phyloP scores from a whole-genome alignment of 768 basidiomycete species.

The Polyporus arcularius region DNA sequence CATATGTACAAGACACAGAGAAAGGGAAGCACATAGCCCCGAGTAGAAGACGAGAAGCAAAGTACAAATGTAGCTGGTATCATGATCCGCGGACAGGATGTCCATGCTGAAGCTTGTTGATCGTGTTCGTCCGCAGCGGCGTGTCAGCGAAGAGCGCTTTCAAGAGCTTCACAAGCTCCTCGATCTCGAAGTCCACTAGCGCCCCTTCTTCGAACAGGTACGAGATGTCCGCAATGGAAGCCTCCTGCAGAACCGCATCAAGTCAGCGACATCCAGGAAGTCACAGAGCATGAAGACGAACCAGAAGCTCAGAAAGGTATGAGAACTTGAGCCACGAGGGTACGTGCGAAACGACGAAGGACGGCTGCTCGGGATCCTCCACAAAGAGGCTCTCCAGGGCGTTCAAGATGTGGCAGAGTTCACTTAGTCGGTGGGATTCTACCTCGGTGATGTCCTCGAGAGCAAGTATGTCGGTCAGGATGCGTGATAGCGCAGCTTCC shows the following conservation, averaged over 20 bases:
- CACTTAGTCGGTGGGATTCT: constrained; percentile 82
- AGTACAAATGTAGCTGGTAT: not conserved
- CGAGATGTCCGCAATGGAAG: constrained; percentile 87
- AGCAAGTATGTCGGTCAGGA: constrained; percentile 72
- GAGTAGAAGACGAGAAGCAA: not conserved
- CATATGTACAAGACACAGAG: not conserved
- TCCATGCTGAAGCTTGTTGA: constrained; percentile 69
- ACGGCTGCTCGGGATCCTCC: constrained; percentile 63
- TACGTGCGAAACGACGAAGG: constrained; percentile 82
- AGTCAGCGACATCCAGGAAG: not conserved
- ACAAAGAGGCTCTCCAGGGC: constrained; percentile 82
- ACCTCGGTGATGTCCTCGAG: constrained; percentile 85
- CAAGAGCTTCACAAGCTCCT: constrained; percentile 82
- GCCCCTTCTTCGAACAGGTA: constrained; percentile 92
- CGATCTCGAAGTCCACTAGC: constrained; percentile 84
- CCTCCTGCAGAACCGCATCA: constrained; percentile 57
- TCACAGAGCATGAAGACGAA: constrained; percentile 39
- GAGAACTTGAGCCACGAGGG: constrained; percentile 94
- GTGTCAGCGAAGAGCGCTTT: constrained; percentile 89
- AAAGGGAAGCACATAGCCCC: not conserved
- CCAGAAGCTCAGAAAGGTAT: constrained; percentile 89
- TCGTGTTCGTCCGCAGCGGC: constrained; percentile 73
- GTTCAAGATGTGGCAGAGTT: constrained; percentile 77
- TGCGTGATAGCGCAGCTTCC: constrained; percentile 63
- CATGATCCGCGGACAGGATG: constrained; percentile 42